These are phyloP conservation scores for Hypoxylon sp. DNA, from an alignment of 2,329 filamentous ascomycete genomes.

Conservation along the genomic window DNA sequence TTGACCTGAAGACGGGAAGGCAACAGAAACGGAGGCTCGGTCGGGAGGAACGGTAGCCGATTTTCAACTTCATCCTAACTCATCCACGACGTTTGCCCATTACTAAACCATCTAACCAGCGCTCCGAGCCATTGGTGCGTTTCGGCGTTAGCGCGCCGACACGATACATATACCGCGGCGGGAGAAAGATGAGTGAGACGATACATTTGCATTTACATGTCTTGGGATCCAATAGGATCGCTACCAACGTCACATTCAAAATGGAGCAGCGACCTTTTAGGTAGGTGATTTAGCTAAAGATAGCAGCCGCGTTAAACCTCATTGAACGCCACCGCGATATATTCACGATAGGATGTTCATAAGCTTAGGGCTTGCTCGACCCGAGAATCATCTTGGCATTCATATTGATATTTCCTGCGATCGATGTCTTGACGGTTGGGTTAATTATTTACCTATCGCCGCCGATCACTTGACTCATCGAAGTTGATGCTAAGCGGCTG, in stretches of 20 bases:
- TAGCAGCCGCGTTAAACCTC: constrained; percentile 22
- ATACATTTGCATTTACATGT: constrained; percentile 30
- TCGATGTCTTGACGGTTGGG: constrained; percentile 18
- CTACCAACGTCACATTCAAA: constrained; percentile 7
- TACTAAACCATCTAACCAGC: constrained; percentile 17
- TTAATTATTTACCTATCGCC: constrained; percentile 27
- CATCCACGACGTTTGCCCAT: constrained; percentile 8
- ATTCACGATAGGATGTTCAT: constrained; percentile 6
- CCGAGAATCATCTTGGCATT: constrained; percentile 11
- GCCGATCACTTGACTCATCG: neutral
- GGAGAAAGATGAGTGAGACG: constrained; percentile 18
- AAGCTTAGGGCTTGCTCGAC: constrained; percentile 2
- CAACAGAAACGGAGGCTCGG: constrained; percentile 15
- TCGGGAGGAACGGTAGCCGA: constrained; percentile 13
- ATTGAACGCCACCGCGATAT: constrained; percentile 9
- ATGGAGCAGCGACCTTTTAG: constrained; percentile 1
- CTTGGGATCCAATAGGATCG: constrained; percentile 38
- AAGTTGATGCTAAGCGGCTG: neutral
- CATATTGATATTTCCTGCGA: constrained; percentile 5
- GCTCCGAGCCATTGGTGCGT: constrained; percentile 23
- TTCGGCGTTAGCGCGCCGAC: constrained; percentile 37
- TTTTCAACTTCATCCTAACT: constrained; percentile 13
- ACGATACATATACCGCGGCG: constrained; percentile 21
- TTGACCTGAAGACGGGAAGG: constrained; percentile 16
- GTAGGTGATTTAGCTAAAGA: constrained; percentile 24